Conservation (phyloP, 441 rosid species). For the Populus trichocarpa region DNA sequence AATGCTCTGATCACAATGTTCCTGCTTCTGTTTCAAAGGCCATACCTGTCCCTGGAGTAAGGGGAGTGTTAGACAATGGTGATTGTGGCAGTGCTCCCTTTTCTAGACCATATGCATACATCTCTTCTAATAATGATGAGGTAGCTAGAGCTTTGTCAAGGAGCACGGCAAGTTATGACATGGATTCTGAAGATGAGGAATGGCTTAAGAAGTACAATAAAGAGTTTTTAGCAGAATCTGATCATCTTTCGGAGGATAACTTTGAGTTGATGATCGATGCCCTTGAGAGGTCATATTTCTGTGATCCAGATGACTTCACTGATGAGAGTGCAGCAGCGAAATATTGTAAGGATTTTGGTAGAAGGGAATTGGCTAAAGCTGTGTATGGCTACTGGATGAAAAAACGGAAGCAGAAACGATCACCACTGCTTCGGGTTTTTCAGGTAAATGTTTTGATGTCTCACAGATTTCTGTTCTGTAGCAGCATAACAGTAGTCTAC, state of each 20-base stretch:
- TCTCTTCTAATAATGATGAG: constrained; percentile 59
- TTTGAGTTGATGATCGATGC: constrained; percentile 90
- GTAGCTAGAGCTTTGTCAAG: constrained; percentile 75
- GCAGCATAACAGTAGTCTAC: not conserved
- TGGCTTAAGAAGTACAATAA: constrained; percentile 67
- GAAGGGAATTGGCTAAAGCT: constrained; percentile 58
- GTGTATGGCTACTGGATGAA: constrained; percentile 70
- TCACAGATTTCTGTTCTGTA: not conserved
- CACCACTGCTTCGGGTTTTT: constrained; percentile 63
- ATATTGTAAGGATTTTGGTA: constrained; percentile 45
- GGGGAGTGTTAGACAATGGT: constrained; percentile 51
- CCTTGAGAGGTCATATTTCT: constrained; percentile 70
- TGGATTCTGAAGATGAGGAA: constrained; percentile 93
- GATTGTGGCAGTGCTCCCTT: constrained; percentile 33
- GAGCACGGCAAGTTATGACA: constrained; percentile 66
- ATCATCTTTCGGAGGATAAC: constrained; percentile 46
- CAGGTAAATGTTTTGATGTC: constrained; percentile 52
- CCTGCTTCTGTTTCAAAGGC: constrained; percentile 41
- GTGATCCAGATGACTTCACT: constrained; percentile 45
- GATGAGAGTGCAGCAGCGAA: constrained; percentile 50
- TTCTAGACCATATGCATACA: constrained; percentile 53
- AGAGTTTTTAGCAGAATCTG: constrained; percentile 29
- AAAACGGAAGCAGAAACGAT: constrained; percentile 62
- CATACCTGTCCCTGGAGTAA: constrained; percentile 84
- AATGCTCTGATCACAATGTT: constrained; percentile 66